Base-by-base conservation (phyloP, 2,329 filamentous ascomycete species). In the Diaporthe humulicola region DNA sequence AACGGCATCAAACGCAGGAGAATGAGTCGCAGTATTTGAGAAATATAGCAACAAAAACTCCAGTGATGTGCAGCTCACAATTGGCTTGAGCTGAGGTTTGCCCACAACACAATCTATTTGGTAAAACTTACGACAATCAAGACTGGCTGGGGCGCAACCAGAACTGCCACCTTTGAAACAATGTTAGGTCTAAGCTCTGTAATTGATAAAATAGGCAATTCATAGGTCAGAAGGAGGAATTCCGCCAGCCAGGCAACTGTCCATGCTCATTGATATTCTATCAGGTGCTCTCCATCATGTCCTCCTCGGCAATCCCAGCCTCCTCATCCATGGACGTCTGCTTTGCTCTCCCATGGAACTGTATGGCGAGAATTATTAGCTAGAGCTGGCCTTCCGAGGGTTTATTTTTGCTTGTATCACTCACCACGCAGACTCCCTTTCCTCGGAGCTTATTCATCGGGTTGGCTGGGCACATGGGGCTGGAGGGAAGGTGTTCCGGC, bases 391-490 rank as follows among this genome's bases (percentile, higher is more conserved):
- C 6, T 40, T n/a, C 22, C 3, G 1, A 42, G 4, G 17, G 25
- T 4, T 25, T 12, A n/a, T n/a, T 17, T 36, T 0, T 22, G 8
- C 3, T 4, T 3, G 19, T 25, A 36, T 1, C 10, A 78, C 80
- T 78, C 69, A 80, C 80, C 54, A 90, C 87, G 73, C 88, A 90
- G 4, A 89, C 75, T 0, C 86, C 87, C 8, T 82, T 85, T 6
- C 88, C 87, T n/a, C 85, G 83, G 19, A 84, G 84, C 70, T 79
- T 78, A 72, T 88, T 85, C 54, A 82, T 85, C 57, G 80, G 80
- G 78, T 89, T 88, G 12, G 87, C 81, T 3, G 88, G 88, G 72
- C 88, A 90, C 81, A 89, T 84, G 22, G 87, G 87, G 77, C 88
- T 89, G 73, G 76, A 86, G 42, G 87, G 86, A 10, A 88, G 80